Percentiles rank a stretch among this genome's conserved stretches.
These are phyloP conservation scores for Angophora floribunda DNA, from an alignment of 345 rosid genomes.

Conservation along the genomic window DNA sequence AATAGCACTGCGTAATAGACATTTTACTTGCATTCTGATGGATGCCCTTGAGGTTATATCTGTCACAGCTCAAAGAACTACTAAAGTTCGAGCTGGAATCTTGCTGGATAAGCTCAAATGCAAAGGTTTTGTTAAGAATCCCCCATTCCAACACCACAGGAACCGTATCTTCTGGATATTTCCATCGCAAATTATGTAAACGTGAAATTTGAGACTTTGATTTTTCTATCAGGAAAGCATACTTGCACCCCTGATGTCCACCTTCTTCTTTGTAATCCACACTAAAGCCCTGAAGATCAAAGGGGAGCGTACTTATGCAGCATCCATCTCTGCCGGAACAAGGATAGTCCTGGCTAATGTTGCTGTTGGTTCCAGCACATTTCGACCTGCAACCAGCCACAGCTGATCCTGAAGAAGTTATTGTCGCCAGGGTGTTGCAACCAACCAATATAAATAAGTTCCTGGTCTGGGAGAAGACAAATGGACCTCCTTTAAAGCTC, in stretches of 20 bases:
- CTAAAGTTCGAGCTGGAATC: fast-evolving
- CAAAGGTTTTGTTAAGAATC: background rate
- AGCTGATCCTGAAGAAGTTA: fast-evolving
- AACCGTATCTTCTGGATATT: background rate
- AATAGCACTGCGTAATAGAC: background rate
- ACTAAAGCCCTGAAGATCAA: background rate
- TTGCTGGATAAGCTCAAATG: background rate
- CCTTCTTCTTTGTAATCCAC: background rate
- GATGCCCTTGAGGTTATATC: background rate
- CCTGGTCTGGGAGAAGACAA: background rate
- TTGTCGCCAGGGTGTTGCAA: background rate
- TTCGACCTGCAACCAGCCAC: background rate
- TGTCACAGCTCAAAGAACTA: fast-evolving
- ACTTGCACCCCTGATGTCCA: background rate
- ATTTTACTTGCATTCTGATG: background rate
- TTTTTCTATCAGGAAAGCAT: background rate
- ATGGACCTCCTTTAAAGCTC: background rate
- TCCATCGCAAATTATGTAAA: background rate
- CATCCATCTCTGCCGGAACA: background rate
- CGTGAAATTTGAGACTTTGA: background rate
- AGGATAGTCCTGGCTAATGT: background rate
- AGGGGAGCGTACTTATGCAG: background rate
- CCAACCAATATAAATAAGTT: background rate
- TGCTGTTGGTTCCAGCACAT: background rate
- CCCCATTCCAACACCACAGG: background rate